These are phyloP conservation scores for Citrullus amarus DNA, from an alignment of 306 rosid genomes.

Conservation along the genomic window DNA sequence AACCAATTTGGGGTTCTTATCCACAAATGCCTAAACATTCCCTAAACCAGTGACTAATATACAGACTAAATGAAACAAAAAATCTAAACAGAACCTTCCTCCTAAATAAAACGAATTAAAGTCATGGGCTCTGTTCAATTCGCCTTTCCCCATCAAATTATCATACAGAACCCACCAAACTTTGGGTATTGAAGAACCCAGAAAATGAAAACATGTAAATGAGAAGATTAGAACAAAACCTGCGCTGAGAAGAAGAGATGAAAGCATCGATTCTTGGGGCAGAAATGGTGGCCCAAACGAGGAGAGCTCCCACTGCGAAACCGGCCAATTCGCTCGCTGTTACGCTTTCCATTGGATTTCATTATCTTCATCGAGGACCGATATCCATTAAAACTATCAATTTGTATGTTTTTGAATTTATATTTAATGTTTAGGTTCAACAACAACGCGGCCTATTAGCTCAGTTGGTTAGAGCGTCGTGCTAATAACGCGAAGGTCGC, in stretches of 20 bases:
- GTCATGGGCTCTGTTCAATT: neutral
- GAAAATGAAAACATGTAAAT: neutral
- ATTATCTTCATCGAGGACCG: neutral
- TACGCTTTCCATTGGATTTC: conserved; percentile 44
- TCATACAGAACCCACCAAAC: neutral
- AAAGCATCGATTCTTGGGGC: conserved; percentile 77
- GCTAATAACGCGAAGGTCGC: conserved; percentile 61
- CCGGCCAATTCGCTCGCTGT: conserved; percentile 88
- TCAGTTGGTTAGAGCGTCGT: conserved; percentile 88
- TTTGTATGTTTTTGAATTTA: too few species aligned
- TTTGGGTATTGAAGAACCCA: neutral
- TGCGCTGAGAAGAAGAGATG: conserved; percentile 78
- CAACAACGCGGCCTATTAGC: conserved; percentile 46
- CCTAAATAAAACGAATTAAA: neutral
- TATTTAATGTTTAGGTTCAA: too few species aligned
- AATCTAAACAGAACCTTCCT: neutral
- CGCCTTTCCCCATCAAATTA: neutral
- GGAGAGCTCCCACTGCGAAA: conserved; percentile 63
- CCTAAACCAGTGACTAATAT: neutral
- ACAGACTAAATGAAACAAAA: neutral
- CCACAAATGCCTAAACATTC: neutral
- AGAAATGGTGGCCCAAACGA: conserved; percentile 66
- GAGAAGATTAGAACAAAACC: conserved; percentile 18
- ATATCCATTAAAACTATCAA: neutral
- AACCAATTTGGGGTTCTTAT: neutral